phyloP scores from a whole-genome alignment of 2,329 filamentous ascomycete genomes.

The Raffaelea albimanens region DNA sequence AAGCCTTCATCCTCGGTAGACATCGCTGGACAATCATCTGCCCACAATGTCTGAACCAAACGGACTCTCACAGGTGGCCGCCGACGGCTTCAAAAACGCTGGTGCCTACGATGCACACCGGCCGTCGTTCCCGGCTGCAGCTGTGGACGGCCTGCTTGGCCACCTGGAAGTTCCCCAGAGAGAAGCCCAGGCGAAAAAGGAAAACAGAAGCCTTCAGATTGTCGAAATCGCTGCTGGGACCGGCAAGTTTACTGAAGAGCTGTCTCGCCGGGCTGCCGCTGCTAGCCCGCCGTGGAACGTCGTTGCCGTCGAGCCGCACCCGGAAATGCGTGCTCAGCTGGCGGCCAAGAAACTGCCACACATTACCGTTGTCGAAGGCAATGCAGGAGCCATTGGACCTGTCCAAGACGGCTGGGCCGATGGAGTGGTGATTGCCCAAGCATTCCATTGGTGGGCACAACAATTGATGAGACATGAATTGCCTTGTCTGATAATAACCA shows the following conservation, averaged over 20 bases:
- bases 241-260: slow-evolving; percentile 25
- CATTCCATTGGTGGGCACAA: slow-evolving; percentile 50
- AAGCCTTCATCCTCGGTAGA: no score
- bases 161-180: slow-evolving; percentile 41
- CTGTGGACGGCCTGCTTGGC: slow-evolving; percentile 48
- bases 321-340: slow-evolving; percentile 54
- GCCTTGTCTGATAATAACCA: no score
- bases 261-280: slow-evolving; percentile 48
- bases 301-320: slow-evolving; percentile 50
- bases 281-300: slow-evolving; percentile 28
- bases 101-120: slow-evolving; percentile 57
- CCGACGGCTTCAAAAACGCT: slow-evolving; percentile 56
- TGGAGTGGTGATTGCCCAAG: slow-evolving; percentile 57
- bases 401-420: slow-evolving; percentile 51
- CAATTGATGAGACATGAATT: no score
- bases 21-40: no score
- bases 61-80: slow-evolving; percentile 20
- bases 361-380: slow-evolving; percentile 47
- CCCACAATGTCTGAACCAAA: slow-evolving; percentile 5
- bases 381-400: slow-evolving; percentile 46
- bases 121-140: slow-evolving; percentile 53
- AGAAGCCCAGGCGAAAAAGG: slow-evolving; percentile 25
- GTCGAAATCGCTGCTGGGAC: slow-evolving; percentile 24
- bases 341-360: slow-evolving; percentile 44
- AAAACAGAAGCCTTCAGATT: slow-evolving; percentile 3